A percentile compares a stretch with the other conserved stretches of the same genome.
These are phyloP conservation scores for Coniochaeta pulveracea DNA, from an alignment of 2,329 filamentous ascomycete species.

Conservation along the genomic window DNA sequence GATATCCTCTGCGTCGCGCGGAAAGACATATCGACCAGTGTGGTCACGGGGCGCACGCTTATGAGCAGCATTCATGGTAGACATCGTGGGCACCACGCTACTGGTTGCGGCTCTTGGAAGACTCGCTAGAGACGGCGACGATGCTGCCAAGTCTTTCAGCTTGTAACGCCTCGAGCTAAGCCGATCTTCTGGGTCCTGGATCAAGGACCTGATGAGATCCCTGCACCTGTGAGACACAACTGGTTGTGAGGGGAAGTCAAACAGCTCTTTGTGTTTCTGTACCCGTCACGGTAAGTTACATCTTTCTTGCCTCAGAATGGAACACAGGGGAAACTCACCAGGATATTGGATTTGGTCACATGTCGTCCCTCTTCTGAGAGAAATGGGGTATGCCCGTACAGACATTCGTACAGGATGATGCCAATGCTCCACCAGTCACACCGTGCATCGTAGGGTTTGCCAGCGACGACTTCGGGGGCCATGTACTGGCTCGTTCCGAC, in stretches of 20 bases:
- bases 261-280: constrained; percentile 57
- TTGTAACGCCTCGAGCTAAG: constrained; percentile 69
- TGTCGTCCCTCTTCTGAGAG: constrained; percentile 66
- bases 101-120: constrained; percentile 15
- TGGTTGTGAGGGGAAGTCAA: constrained; percentile 59
- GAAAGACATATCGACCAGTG: constrained; percentile 56
- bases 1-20: constrained; percentile 80
- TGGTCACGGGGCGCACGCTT: constrained; percentile 15
- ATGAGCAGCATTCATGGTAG: background rate
- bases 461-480: constrained; percentile 85
- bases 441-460: constrained; percentile 75
- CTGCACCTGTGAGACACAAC: constrained; percentile 60
- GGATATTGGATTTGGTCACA: constrained; percentile 76
- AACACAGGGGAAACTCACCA: constrained; percentile 37
- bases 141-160: constrained; percentile 41
- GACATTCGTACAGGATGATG: constrained; percentile 86
- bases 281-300: too few species aligned
- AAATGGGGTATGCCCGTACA: constrained; percentile 89
- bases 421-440: constrained; percentile 98
- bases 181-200: constrained; percentile 64
- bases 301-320: background rate
- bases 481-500: constrained; percentile 97
- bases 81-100: constrained; percentile 7
- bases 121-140: constrained; percentile 6
- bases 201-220: constrained; percentile 61